Evolutionary conservation across 495 filamentous ascomycete species (phyloP).

Genomic region (Parmelia sp.): DNA sequence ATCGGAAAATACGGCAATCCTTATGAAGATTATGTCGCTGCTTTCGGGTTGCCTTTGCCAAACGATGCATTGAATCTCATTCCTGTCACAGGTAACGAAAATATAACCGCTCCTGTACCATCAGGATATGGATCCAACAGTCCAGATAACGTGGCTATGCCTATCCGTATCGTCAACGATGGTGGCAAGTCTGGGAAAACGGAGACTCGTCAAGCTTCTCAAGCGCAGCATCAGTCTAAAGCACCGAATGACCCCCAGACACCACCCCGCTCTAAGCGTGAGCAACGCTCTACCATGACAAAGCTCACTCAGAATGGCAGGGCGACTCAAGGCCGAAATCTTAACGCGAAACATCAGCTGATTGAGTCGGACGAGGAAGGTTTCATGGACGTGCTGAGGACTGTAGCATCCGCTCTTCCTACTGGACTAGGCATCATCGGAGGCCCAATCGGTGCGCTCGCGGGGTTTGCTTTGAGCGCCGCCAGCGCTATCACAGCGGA

Average conservation of each 20-base stretch:
- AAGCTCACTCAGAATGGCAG: constrained; percentile 10
- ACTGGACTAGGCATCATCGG: constrained; percentile 24
- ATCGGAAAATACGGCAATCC: constrained; percentile 32
- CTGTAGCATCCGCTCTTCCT: constrained; percentile 20
- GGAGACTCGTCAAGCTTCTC: not conserved
- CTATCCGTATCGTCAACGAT: constrained; percentile 1
- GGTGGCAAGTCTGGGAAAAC: constrained; percentile 3
- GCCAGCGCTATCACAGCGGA: constrained; percentile 22
- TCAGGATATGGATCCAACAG: constrained; percentile 19
- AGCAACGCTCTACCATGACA: constrained; percentile 10
- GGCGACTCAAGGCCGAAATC: not conserved
- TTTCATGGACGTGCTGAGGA: constrained; percentile 29
- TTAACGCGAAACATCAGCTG: constrained; percentile 5
- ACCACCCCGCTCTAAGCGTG: constrained; percentile 4
- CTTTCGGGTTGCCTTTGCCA: constrained; percentile 23
- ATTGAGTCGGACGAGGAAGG: constrained; percentile 20
- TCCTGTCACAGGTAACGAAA: constrained; percentile 19
- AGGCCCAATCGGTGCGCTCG: constrained; percentile 28
- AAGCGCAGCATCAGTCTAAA: not conserved
- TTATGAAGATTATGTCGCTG: constrained; percentile 28
- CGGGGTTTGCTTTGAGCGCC: constrained; percentile 23
- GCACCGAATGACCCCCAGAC: not conserved
- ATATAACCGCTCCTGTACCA: constrained; percentile 19
- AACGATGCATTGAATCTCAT: constrained; percentile 20
- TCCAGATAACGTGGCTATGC: constrained; percentile 7